phyloP scores from a whole-genome alignment of 345 rosid species.

The Lumnitzera racemosa region DNA sequence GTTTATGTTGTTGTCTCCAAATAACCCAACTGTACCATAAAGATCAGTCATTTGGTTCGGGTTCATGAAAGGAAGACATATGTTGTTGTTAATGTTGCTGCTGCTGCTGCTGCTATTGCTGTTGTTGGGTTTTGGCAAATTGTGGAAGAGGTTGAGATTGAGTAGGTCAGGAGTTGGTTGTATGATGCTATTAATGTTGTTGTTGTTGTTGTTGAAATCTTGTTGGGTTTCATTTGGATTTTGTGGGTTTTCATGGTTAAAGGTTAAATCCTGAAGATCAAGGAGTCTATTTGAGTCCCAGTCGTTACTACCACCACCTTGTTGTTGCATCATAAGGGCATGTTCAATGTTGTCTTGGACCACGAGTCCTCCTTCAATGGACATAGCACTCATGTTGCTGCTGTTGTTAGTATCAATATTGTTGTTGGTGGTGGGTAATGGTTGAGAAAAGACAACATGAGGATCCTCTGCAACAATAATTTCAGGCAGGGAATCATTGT shows the following conservation, averaged over 20 bases:
- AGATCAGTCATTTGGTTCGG: too few species aligned
- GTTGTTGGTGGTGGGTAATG: too few species aligned
- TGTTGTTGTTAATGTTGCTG: constrained; percentile 12
- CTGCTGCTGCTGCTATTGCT: constrained; percentile 27
- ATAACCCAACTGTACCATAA: too few species aligned
- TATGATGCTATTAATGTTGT: constrained; percentile 7
- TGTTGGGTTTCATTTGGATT: background rate
- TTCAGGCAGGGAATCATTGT: too few species aligned
- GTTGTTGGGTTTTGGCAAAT: constrained; percentile 32
- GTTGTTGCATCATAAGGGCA: too few species aligned
- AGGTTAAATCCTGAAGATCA: background rate
- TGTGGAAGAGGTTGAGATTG: constrained; percentile 46
- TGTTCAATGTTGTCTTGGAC: too few species aligned
- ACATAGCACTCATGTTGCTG: too few species aligned
- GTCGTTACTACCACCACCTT: constrained; percentile 14
- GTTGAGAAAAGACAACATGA: too few species aligned
- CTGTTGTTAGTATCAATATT: too few species aligned
- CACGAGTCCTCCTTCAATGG: too few species aligned
- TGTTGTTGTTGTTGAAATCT: background rate
- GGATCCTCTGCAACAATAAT: too few species aligned
- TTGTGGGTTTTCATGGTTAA: background rate
- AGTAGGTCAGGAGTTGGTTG: constrained; percentile 49
- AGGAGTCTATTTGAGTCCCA: constrained; percentile 12
- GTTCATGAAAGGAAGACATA: background rate
- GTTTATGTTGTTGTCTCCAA: background rate